phyloP scores from a whole-genome alignment of 371 early-diverging fungal genomes.

The Mucor lusitanicus region DNA sequence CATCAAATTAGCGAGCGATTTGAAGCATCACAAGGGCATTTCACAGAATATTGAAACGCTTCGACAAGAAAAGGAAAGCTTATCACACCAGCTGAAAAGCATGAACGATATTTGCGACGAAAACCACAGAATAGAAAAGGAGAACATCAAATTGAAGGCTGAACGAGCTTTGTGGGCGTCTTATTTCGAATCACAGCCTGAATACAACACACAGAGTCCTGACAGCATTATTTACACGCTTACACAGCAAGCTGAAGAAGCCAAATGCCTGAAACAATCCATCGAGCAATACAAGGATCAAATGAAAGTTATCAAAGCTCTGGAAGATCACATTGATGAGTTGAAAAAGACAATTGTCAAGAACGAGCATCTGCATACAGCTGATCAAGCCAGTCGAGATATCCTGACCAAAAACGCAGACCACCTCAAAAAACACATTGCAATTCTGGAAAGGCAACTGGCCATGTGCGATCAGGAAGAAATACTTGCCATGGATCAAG shows the following conservation, averaged over 20 bases:
- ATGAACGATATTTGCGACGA: constrained; percentile 31
- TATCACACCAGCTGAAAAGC: constrained; percentile 29
- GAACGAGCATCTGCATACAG: constrained; percentile 11
- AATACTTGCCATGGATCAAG: constrained; percentile 21
- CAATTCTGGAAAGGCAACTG: constrained; percentile 58
- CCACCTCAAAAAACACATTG: constrained; percentile 43
- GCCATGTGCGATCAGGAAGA: constrained; percentile 69
- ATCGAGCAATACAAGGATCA: constrained; percentile 17
- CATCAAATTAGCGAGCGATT: constrained; percentile 25
- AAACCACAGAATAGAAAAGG: constrained; percentile 32
- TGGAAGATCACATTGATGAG: constrained; percentile 17
- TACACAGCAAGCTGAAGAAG: constrained; percentile 18
- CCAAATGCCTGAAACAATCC: constrained; percentile 17
- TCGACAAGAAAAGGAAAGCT: constrained; percentile 29
- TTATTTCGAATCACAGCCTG: constrained; percentile 25
- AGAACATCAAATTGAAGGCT: constrained; percentile 34
- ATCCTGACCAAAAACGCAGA: constrained; percentile 31
- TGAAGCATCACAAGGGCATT: constrained; percentile 37
- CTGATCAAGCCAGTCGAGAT: constrained; percentile 12
- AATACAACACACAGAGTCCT: constrained; percentile 28
- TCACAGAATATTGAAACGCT: constrained; percentile 37
- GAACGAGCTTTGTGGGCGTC: constrained; percentile 26
- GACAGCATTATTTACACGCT: constrained; percentile 28
- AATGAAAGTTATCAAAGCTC: constrained; percentile 9
- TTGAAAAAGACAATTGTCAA: constrained; percentile 11